Evolutionary conservation across 1,284 basidiomycete genomes (phyloP).

Genomic region (Papiliotrema laurentii): DNA sequence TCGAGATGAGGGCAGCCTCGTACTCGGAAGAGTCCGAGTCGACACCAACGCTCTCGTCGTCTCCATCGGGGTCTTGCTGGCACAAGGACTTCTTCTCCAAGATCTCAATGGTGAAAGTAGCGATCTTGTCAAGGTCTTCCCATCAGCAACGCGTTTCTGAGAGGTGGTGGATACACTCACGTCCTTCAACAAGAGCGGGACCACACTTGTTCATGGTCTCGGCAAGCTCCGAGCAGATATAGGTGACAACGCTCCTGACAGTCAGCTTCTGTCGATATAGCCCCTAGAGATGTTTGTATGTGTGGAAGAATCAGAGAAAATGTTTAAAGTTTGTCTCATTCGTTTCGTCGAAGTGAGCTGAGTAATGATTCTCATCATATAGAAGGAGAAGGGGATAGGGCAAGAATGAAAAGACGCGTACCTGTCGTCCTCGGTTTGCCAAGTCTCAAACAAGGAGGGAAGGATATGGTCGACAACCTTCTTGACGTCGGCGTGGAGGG

Average conservation of each 20-base stretch:
- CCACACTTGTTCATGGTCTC: slow-evolving; percentile 89
- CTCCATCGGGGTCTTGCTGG: slow-evolving; percentile 94
- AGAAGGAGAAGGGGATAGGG: slow-evolving; percentile 1
- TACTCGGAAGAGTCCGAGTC: slow-evolving; percentile 78
- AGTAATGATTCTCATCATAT: slow-evolving; percentile 66
- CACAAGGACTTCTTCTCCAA: slow-evolving; percentile 90
- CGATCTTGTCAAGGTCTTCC: slow-evolving; percentile 74
- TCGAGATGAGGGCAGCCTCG: slow-evolving; percentile 90
- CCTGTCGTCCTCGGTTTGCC: slow-evolving; percentile 96
- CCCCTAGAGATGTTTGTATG: too few species aligned
- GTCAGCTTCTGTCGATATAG: slow-evolving; percentile 31
- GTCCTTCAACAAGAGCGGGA: slow-evolving; percentile 69
- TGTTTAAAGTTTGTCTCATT: slow-evolving; percentile 56
- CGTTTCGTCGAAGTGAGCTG: slow-evolving; percentile 78
- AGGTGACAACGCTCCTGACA: slow-evolving; percentile 74
- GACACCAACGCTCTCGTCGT: slow-evolving; percentile 73
- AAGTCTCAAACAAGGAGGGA: slow-evolving; percentile 77
- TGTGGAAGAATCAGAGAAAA: slow-evolving; percentile 35
- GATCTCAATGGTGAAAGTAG: slow-evolving; percentile 72
- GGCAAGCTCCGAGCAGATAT: slow-evolving; percentile 78
- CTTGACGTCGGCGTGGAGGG: slow-evolving; percentile 71
- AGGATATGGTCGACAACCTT: slow-evolving; percentile 76
- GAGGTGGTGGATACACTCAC: slow-evolving; percentile 31
- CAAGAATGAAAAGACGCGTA: slow-evolving; percentile 53
- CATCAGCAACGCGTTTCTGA: slow-evolving; percentile 6